Conservation (phyloP, 306 rosid species). For the Rosa rugosa region DNA sequence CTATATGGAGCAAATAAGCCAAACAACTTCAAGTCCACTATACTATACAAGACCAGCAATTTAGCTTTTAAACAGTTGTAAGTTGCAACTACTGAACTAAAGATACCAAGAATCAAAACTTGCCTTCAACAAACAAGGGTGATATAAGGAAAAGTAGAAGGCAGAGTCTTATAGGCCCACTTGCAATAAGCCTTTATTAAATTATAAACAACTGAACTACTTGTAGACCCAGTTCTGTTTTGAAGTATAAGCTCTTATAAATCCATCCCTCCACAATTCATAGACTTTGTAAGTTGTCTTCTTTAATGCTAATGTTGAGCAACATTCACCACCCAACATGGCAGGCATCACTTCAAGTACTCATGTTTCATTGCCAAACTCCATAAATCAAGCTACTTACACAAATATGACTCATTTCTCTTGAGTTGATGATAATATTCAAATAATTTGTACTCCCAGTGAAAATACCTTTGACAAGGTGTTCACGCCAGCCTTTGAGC, state of each 20-base stretch:
- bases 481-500: slow-evolving; percentile 61
- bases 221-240: not conserved
- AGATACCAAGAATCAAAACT: not conserved
- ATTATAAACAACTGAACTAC: not conserved
- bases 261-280: not conserved
- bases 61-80: not conserved
- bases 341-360: not conserved
- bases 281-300: not conserved
- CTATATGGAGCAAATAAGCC: not conserved
- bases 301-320: not conserved
- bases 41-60: not conserved
- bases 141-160: not conserved
- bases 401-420: not conserved
- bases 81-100: not conserved
- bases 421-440: not conserved
- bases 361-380: slow-evolving; percentile 2
- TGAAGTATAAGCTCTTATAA: not conserved
- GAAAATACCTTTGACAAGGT: slow-evolving; percentile 51
- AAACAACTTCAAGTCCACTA: not conserved
- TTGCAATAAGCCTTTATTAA: no score
- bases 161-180: no score
- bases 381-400: not conserved
- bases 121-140: not conserved
- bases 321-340: not conserved
- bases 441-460: not conserved